Evolutionary conservation across 2,329 filamentous ascomycete species (phyloP).

Genomic region (Gaeumannomyces sp.): DNA sequence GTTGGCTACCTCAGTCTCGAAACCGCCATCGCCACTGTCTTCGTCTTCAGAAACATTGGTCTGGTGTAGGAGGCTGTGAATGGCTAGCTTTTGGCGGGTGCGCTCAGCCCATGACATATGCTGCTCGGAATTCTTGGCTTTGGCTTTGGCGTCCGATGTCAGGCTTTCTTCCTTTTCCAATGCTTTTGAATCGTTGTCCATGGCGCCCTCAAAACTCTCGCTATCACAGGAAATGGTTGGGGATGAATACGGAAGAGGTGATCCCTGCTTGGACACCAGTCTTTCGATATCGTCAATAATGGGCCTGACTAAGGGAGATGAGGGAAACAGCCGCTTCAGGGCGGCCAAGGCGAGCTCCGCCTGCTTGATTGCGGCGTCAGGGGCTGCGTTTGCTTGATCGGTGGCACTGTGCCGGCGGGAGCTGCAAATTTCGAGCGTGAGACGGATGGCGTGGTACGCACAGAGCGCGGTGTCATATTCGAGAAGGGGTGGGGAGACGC

Average conservation of each 20-base stretch:
- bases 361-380: slow-evolving; percentile 21
- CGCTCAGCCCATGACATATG: slow-evolving; percentile 19
- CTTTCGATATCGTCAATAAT: slow-evolving; percentile 22
- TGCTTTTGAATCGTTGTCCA: not conserved
- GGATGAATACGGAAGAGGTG: not conserved
- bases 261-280: not conserved
- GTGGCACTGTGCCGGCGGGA: slow-evolving; percentile 11
- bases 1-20: not conserved
- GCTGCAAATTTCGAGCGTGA: slow-evolving; percentile 25
- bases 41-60: slow-evolving; percentile 21
- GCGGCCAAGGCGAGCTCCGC: slow-evolving; percentile 22
- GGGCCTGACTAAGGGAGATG: slow-evolving; percentile 19
- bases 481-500: slow-evolving; percentile 22
- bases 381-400: slow-evolving; percentile 12
- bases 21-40: slow-evolving; percentile 6
- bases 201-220: not conserved
- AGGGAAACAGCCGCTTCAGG: slow-evolving; percentile 21
- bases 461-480: slow-evolving; percentile 37
- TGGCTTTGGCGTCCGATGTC: not conserved
- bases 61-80: slow-evolving; percentile 24
- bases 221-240: not conserved
- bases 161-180: not conserved
- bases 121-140: slow-evolving; percentile 7
- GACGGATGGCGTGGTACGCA: slow-evolving; percentile 33
- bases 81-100: slow-evolving; percentile 19